Percentiles rank a stretch among this genome's conserved stretches.
Conservation (phyloP, 805 yeast species). For the Candida alai region DNA sequence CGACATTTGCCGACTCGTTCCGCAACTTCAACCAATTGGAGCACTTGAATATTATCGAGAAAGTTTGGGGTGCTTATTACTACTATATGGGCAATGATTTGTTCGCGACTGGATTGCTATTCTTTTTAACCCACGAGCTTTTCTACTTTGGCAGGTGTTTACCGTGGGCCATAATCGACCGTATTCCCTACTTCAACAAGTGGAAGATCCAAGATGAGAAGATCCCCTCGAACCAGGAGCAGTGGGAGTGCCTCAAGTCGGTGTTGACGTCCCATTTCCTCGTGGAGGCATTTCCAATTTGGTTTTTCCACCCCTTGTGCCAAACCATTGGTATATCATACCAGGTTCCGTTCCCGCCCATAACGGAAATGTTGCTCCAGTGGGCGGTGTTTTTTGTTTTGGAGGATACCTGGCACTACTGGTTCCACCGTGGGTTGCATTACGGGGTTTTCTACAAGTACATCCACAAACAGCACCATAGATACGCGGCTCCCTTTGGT, state of each 20-base stretch:
- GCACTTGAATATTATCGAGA: conserved; percentile 38
- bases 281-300: conserved; percentile 58
- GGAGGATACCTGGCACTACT: conserved; percentile 60
- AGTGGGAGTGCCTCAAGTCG: conserved; percentile 60
- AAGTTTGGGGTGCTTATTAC: conserved; percentile 55
- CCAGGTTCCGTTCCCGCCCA: conserved; percentile 51
- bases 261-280: conserved; percentile 53
- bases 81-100: conserved; percentile 50
- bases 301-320: conserved; percentile 60
- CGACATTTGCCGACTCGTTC: conserved; percentile 26
- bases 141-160: conserved; percentile 56
- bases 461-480: conserved; percentile 58
- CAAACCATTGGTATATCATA: conserved; percentile 45
- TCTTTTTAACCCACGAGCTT: conserved; percentile 53
- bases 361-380: conserved; percentile 39
- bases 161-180: conserved; percentile 56
- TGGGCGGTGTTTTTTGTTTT: conserved; percentile 47
- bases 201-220: conserved; percentile 54
- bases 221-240: conserved; percentile 51
- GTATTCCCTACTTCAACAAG: conserved; percentile 47
- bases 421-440: conserved; percentile 56
- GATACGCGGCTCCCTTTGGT: conserved; percentile 62
- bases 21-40: conserved; percentile 24
- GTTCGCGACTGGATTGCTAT: conserved; percentile 54
- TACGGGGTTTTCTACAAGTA: conserved; percentile 53